Evolutionary conservation across 2,329 filamentous ascomycete species (phyloP).

Genomic region (Sporothrix phasma): DNA sequence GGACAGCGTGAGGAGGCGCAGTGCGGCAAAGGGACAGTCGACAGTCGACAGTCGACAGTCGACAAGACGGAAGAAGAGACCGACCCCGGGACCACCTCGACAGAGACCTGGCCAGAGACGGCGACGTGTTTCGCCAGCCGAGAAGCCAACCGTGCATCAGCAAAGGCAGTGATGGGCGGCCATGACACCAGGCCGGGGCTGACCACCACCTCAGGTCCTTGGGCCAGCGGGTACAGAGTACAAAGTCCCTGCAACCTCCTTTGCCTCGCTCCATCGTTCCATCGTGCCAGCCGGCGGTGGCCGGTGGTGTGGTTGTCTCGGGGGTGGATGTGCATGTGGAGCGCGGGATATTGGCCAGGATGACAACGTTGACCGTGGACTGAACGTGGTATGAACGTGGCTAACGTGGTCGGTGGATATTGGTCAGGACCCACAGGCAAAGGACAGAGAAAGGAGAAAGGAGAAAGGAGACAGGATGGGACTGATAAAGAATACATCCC

Average conservation of each 20-base stretch:
- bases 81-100: too few species aligned
- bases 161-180: not conserved
- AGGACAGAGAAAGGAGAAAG: not conserved
- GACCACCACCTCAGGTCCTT: too few species aligned
- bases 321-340: not conserved
- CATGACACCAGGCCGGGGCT: not conserved
- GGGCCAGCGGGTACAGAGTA: too few species aligned
- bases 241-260: too few species aligned
- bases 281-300: not conserved
- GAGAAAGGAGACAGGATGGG: not conserved
- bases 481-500: too few species aligned
- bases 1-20: not conserved
- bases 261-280: too few species aligned
- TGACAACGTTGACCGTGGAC: not conserved
- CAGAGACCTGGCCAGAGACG: too few species aligned
- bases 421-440: not conserved
- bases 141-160: too few species aligned
- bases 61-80: not conserved
- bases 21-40: too few species aligned
- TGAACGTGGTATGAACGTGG: not conserved
- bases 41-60: too few species aligned
- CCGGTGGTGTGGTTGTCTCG: not conserved
- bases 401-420: too few species aligned
- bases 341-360: not conserved
- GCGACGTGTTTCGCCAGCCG: too few species aligned